Base-by-base conservation (phyloP, 371 early-diverging fungal species). In the Haplosporangium sp. region DNA sequence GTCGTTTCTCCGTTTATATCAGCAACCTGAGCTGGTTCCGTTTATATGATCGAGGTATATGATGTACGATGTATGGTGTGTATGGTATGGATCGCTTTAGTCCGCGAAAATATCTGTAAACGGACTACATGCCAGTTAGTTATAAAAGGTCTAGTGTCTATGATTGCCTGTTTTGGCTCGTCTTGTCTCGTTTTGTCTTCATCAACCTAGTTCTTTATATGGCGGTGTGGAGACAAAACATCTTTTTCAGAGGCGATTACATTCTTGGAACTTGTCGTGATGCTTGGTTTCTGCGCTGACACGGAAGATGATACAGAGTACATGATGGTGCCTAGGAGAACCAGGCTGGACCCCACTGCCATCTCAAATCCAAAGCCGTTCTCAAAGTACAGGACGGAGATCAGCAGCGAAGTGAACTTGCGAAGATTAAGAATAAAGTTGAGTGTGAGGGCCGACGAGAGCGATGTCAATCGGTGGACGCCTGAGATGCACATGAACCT, bases 371-470 rank as follows among this genome's bases (percentile, higher is more conserved):
- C 89, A 72, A 95, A 90, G 1, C 86, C 84, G 72, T 94, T 95
- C 45, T 91, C 84, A 79, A 96, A 96, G 41, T 93, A 85, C 36
- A 92, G n/a, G n/a, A 95, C 89, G 3, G 95, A 95, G 29, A 96
- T 83, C 36, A 94, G 67, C 40, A 96, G 80, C 29, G 93, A 92
- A 0, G 91, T 87, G 51, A 95, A 91, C 80, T 96, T 96, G 50
- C 97, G 90, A 14, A 96, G 65, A 56, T 92, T 95, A 20, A 96
- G 85, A 7, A 96, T 93, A 18, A 96, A 86, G 63, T 95, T 95
- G 41, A 96, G 80, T 0, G 95, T 95, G 10, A 96, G 81, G 6
- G 95, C 92, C 14, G 93, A 82, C 0, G 94, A 85, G 61, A 93
- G 84, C 0, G 93, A 87, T 2, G 92, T 91, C 81, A 96, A 84